Percentiles rank a stretch among this genome's conserved stretches.
Evolutionary conservation across 2,329 filamentous ascomycete species (phyloP).

Genomic region (Aureobasidium sp.): DNA sequence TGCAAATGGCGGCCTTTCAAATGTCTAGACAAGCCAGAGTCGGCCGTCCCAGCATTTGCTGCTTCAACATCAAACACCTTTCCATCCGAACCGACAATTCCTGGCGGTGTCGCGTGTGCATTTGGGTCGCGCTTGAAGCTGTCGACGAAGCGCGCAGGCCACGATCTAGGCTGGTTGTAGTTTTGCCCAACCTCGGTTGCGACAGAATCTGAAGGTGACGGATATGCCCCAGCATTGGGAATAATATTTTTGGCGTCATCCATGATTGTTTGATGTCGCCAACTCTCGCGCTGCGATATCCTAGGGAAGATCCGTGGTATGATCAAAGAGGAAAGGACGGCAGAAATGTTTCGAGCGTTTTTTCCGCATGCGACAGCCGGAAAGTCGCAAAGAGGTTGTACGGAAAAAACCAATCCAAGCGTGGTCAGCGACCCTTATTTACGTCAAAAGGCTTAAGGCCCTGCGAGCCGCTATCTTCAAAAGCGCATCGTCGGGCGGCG

Average conservation of each 20-base stretch:
- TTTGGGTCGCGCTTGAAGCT: constrained; percentile 58
- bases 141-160: constrained; percentile 43
- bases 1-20: constrained; percentile 82
- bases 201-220: constrained; percentile 14
- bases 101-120: constrained; percentile 42
- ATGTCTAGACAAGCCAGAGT: constrained; percentile 64
- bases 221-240: constrained; percentile 16
- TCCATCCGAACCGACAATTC: constrained; percentile 44
- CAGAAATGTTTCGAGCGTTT: neutral
- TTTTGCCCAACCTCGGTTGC: constrained; percentile 17
- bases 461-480: neutral
- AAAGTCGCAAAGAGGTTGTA: constrained; percentile 3
- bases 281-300: neutral
- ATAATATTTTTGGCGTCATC: constrained; percentile 20
- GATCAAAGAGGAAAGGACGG: neutral
- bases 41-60: constrained; percentile 57
- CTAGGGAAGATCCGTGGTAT: neutral
- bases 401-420: neutral
- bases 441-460: constrained; percentile 1
- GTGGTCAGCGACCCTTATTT: constrained; percentile 14
- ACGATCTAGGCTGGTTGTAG: constrained; percentile 7
- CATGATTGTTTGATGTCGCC: constrained; percentile 16
- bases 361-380: neutral
- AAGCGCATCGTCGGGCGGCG: neutral
- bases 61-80: constrained; percentile 57